Conservation (phyloP, 225 moss, liverwort and hornwort genomes). For the Bryoerythrophyllum caledonicum region DNA sequence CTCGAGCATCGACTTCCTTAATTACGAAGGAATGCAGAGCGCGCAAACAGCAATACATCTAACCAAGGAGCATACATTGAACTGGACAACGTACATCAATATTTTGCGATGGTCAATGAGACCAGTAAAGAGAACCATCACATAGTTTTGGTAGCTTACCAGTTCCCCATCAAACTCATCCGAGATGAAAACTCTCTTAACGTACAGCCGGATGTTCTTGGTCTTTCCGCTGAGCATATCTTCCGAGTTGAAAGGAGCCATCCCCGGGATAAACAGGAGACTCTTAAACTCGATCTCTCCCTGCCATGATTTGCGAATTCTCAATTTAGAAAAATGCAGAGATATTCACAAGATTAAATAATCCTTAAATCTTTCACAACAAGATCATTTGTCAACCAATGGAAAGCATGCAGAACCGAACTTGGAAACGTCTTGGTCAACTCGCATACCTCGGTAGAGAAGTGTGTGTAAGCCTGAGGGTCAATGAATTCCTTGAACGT, state of each 20-base stretch:
- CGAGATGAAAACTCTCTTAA: slow-evolving; percentile 95
- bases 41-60: background rate
- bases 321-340: background rate
- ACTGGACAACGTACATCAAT: background rate
- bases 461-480: slow-evolving; percentile 60
- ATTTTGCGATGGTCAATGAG: background rate
- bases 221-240: slow-evolving; percentile 78
- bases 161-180: slow-evolving; percentile 98
- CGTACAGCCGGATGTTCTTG: slow-evolving; percentile 94
- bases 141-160: slow-evolving; percentile 41
- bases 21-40: background rate
- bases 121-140: slow-evolving; percentile 9
- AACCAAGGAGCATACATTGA: background rate
- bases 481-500: slow-evolving; percentile 71
- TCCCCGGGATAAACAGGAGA: slow-evolving; percentile 86
- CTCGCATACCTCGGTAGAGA: slow-evolving; percentile 55
- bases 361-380: background rate
- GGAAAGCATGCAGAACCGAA: background rate
- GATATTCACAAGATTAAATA: background rate
- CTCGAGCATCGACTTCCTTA: background rate
- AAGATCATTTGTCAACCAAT: background rate
- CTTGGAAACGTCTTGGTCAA: background rate
- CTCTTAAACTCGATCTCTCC: slow-evolving; percentile 99
- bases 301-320: slow-evolving; percentile 24
- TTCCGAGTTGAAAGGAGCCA: slow-evolving; percentile 90